Evolutionary conservation across 768 basidiomycete genomes (phyloP), one percentile per base, ranked within the genome.

Genomic region (Punctularia strigosozonata): DNA sequence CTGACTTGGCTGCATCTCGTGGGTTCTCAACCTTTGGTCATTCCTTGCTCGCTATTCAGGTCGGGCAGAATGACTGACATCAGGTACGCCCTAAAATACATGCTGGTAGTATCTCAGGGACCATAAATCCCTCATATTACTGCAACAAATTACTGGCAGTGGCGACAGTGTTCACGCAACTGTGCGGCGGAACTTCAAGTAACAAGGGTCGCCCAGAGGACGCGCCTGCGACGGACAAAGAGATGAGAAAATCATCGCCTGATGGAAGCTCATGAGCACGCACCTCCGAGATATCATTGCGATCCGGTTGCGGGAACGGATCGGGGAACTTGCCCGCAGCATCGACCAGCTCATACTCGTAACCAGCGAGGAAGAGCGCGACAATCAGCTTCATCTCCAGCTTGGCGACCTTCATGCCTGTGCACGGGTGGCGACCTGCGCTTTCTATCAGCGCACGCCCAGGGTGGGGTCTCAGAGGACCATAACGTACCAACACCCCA

Each of bases 341-440:
- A 39, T 65, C 60, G 6, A 65, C 60, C 10, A 61, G 38, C 6
- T 58, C 55, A 18, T 54, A 62, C 2, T 64, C 59, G 40, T 53
- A 65, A 1, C 54, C 54, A 2, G 53, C 41, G 10, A 64, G 46
- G 6, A 65, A 45, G 5, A 63, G 41, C 1, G 61, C 57, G 12
- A 62, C 38, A 21, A 63, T 53, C 4, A 61, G 31, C 37, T 65
- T 65, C 22, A 65, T 56, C 38, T 64, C 61, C 5, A 65, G 45
- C 41, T 63, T 65, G 6, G 64, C 64, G 6, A 62, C 40, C 41
- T 54, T 56, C 56, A 63, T 62, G 7, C 64, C 64, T 15, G 50
- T 42, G 36, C 64, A 66, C 2, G 61, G 60, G 43, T 64, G 64
- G 5, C 62, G 59, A 40, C 40, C 40, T 23, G 40, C 40, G 23